Evolutionary conservation across 2,329 filamentous ascomycete species (phyloP), one percentile per base, ranked within the genome.

Genomic region (Cercospora janseana): DNA sequence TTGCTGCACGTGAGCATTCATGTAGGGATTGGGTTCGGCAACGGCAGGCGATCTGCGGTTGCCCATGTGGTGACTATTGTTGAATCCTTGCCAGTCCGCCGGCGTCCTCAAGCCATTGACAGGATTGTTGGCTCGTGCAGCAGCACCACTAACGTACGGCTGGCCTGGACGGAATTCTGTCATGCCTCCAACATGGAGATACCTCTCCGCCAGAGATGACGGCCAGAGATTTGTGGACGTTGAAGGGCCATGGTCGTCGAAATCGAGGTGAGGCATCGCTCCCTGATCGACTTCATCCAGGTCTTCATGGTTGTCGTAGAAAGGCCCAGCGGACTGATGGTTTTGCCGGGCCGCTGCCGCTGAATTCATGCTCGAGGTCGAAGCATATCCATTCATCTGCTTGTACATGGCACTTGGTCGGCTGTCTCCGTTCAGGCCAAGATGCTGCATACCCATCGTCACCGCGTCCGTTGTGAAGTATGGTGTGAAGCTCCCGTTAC

Each of bases 71-170:
- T 40, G 34, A 10, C 48, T 53, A 48, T 56, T 43, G 12, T 34
- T 27, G 35, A 23, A 56, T 26, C 29, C 48, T 20, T 78, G 73
- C 42, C 76, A 68, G 13, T 72, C 72, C 12, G 72, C 69, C 15
- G 79, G 61, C 52, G 76, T 76, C 49, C 73, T 73, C 47, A 63
- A 2, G 67, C 70, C 20, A 70, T 62, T 56, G 76, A 75, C 12
- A 67, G 72, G 26, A 65, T 69, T 27, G 73, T 71, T 21, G 69
- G 63, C 15, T 64, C 65, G 37, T 57, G 66, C 31, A 57, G 63
- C 15, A 70, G 49, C 65, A 67, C 23, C 69, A 70, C 21, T 74
- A 68, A 52, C 70, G 67, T 42, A 72, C 10, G 57, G 50, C 24
- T 59, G 51, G 15, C 54, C 52, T 15, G 55, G 60, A 12, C 52